A percentile compares a stretch with the other conserved stretches of the same genome.
Evolutionary conservation across 2,329 filamentous ascomycete species (phyloP).

Genomic region (Neofusicoccum cordaticola): DNA sequence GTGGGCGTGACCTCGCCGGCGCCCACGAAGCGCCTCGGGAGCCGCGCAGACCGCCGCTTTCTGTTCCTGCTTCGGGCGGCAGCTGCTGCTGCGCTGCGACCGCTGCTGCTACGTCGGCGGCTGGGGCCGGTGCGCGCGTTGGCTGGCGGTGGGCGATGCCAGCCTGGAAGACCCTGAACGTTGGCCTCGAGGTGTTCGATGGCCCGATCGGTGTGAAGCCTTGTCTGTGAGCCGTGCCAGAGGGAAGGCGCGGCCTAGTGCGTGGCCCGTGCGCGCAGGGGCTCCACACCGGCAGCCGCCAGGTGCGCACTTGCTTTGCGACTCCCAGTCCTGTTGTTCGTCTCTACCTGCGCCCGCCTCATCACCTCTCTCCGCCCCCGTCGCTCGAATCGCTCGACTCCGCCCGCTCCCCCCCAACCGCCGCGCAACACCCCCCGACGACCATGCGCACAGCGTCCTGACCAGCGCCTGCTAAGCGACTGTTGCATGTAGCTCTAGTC

Average conservation of each 20-base stretch:
- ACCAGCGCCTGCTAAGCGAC: slow-evolving; percentile 10
- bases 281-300: no score
- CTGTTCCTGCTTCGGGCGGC: slow-evolving; percentile 9
- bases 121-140: not conserved
- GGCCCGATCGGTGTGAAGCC: slow-evolving; percentile 1
- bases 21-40: not conserved
- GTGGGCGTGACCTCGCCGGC: not conserved
- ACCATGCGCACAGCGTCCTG: slow-evolving; percentile 5
- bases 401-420: slow-evolving; percentile 24
- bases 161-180: not conserved
- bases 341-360: slow-evolving; percentile 1
- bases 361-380: slow-evolving; percentile 18
- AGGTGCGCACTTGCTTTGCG: not conserved
- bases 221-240: slow-evolving; percentile 3
- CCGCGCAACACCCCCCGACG: slow-evolving; percentile 10
- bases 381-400: slow-evolving; percentile 24
- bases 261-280: not conserved
- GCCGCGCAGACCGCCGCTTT: slow-evolving; percentile 5
- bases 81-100: not conserved
- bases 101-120: not conserved
- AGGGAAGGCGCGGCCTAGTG: not conserved
- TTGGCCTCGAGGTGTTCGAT: not conserved
- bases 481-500: not conserved
- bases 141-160: not conserved
- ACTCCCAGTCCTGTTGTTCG: not conserved